Evolutionary conservation across 2,329 filamentous ascomycete genomes (phyloP).

Genomic region (Hymenoscyphus albidus): DNA sequence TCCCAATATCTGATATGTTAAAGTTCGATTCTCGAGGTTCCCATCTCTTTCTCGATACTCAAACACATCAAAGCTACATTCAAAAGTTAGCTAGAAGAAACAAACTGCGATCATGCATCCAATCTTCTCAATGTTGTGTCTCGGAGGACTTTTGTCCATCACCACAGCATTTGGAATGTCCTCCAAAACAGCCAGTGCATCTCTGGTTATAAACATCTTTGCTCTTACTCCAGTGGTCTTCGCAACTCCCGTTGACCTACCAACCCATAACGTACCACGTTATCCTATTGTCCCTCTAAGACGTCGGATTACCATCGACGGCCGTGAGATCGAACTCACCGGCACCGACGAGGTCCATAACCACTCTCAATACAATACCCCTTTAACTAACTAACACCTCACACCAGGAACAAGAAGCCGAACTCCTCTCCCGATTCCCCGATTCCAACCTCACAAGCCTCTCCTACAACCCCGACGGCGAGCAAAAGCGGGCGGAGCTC

Average conservation of each 20-base stretch:
- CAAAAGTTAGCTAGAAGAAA: neutral
- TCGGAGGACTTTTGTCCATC: neutral
- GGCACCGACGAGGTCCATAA: neutral
- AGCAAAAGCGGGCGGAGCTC: no score
- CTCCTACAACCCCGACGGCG: neutral
- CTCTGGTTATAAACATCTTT: neutral
- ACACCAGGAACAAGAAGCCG: neutral
- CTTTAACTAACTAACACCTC: neutral
- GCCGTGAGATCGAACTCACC: neutral
- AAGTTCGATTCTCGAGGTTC: neutral
- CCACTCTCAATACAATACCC: neutral
- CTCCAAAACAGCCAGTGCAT: neutral
- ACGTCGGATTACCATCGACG: neutral
- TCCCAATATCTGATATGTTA: neutral
- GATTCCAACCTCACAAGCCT: neutral
- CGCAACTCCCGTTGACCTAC: neutral
- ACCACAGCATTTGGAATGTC: neutral
- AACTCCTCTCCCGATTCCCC: neutral
- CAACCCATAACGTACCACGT: neutral
- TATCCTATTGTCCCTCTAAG: neutral
- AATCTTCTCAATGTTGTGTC: neutral
- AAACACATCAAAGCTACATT: neutral
- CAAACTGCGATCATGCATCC: neutral
- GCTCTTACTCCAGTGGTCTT: neutral
- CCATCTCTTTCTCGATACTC: neutral